These are phyloP conservation scores for Trichoderma koningii DNA, from an alignment of 2,329 filamentous ascomycete genomes.

Conservation along the genomic window DNA sequence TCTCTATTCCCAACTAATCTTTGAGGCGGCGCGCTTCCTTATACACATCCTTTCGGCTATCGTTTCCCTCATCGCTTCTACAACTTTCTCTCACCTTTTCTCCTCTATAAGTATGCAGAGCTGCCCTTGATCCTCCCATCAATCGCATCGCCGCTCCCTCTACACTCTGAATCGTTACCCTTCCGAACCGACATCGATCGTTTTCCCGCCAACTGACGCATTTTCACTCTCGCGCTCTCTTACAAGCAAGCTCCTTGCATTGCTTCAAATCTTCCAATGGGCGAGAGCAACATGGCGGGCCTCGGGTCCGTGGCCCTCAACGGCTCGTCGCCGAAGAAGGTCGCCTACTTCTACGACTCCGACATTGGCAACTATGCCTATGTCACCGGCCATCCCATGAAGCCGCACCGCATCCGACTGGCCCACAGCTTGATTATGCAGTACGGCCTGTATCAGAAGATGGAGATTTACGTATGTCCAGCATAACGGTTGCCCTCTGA, in stretches of 20 bases:
- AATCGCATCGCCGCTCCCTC: neutral
- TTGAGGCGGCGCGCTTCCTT: constrained; percentile 30
- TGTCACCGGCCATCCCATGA: constrained; percentile 96
- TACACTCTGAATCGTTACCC: neutral
- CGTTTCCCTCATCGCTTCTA: neutral
- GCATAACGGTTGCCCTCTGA: neutral
- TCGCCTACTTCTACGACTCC: constrained; percentile 98
- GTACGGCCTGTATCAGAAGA: constrained; percentile 92
- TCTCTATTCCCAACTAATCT: neutral
- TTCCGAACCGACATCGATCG: neutral
- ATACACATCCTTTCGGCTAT: constrained; percentile 29
- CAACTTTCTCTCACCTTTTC: constrained; percentile 28
- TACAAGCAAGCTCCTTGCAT: constrained; percentile 21
- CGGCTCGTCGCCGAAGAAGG: constrained; percentile 66
- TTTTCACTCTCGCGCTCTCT: constrained; percentile 6
- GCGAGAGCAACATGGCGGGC: constrained; percentile 42
- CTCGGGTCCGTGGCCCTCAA: constrained; percentile 52
- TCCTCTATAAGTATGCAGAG: constrained; percentile 32
- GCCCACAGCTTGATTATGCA: constrained; percentile 96
- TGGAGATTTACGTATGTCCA: constrained; percentile 81
- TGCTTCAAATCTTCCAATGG: constrained; percentile 37
- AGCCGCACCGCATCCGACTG: constrained; percentile 91
- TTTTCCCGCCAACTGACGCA: neutral
- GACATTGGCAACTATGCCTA: constrained; percentile 99
- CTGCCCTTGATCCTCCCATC: constrained; percentile 29